Base-by-base conservation (phyloP, 768 basidiomycete genomes). In the Pholiota conissans region DNA sequence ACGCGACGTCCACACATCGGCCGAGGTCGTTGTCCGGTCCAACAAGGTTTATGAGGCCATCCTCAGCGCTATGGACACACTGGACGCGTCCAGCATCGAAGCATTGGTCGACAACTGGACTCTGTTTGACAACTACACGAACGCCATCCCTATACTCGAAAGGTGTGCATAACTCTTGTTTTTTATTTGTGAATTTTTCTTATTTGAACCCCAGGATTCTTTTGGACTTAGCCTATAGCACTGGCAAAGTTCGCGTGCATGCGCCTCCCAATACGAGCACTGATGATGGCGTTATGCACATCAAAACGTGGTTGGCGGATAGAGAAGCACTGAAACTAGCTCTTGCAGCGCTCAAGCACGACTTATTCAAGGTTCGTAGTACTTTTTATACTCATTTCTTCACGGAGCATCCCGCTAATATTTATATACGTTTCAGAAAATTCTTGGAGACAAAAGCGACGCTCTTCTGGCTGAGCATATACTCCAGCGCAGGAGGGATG, bases 121-220 rank as follows among this genome's bases (percentile, higher is more conserved):
- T 28, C 39, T 52, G n/a, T 64, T 65, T 51, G 61, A 67, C 20
- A 52, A 40, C 11, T 69, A 66, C 26, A 64, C 64, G 5, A 56
- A 29, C 24, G 67, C 64, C 27, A 67, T 69, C 46, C 56, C 56
- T 3, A 39, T 58, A 18, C 49, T 69, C 2, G 67, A 69, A 52
- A 58, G 52, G 67, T 62, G 30, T 5, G 58, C 35, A 10, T 30
- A 26, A n/a, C 22, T 32, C 27, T n/a, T 32, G 18, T 9, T n/a
- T 39, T 20, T 52, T 9, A 35, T 8, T 30, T 16, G 20, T n/a
- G n/a, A 6, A 56, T 28, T 32, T 11, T 39, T 49, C 34, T 37
- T 18, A 18, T 5, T 48, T 16, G 10, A 27, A 26, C 32, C 26
- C 10, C 13, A 49, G 55, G 11, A 49, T 56, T 30, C 37, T 49